phyloP scores from a whole-genome alignment of 192 early-diverging fungal genomes.

The Umbelopsis sp. region DNA sequence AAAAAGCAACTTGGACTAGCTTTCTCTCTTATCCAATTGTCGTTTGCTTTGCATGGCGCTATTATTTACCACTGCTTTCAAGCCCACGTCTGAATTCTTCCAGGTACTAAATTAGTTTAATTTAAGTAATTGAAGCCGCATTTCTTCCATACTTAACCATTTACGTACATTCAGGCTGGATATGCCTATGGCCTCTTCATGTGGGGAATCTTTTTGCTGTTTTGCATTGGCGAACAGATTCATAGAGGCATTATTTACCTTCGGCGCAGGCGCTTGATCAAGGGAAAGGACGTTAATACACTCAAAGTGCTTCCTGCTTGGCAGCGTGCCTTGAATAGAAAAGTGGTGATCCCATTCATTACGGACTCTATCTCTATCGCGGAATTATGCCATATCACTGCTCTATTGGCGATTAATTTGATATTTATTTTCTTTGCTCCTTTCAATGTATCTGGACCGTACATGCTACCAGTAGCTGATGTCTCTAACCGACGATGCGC shows the following conservation, averaged over 20 bases:
- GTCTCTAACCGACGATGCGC: constrained; percentile 29
- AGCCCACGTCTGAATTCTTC: background rate
- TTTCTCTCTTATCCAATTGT: constrained; percentile 1
- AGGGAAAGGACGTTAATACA: background rate
- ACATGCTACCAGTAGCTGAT: constrained; percentile 1
- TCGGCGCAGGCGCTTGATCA: constrained; percentile 7
- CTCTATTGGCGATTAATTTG: constrained; percentile 27
- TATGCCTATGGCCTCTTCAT: constrained; percentile 34
- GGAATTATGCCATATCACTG: constrained; percentile 19
- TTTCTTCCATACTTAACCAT: background rate
- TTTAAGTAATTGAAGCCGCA: background rate
- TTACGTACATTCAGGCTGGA: background rate
- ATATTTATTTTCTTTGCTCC: constrained; percentile 30
- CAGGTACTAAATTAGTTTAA: constrained; percentile 9
- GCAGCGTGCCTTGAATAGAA: background rate
- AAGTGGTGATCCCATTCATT: background rate
- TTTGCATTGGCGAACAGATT: constrained; percentile 29
- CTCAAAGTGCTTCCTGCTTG: background rate
- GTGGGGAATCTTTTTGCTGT: constrained; percentile 30
- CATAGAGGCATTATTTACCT: constrained; percentile 20
- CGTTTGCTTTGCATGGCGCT: background rate
- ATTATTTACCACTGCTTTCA: background rate
- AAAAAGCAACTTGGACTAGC: background rate
- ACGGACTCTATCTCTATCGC: constrained; percentile 21
- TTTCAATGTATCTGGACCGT: constrained; percentile 16